phyloP scores from a whole-genome alignment of 345 rosid genomes.

The Alliaria petiolata region DNA sequence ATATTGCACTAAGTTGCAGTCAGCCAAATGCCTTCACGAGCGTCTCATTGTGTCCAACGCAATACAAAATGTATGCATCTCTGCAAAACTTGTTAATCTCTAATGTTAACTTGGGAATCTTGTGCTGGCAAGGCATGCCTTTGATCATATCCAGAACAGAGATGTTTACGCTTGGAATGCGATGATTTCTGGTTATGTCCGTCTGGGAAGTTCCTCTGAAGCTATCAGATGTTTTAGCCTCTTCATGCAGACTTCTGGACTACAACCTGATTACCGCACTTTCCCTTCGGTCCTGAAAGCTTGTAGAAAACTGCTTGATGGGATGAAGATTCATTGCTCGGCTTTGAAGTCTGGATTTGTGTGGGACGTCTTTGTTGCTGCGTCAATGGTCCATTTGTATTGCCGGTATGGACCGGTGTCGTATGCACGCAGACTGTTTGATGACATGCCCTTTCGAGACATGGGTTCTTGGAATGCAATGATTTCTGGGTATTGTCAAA shows the following conservation, averaged over 20 bases:
- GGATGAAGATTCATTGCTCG: slow-evolving; percentile 48
- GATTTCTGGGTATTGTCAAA: slow-evolving; percentile 59
- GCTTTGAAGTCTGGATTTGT: slow-evolving; percentile 51
- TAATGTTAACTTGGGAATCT: slow-evolving; percentile 43
- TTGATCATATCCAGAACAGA: slow-evolving; percentile 34
- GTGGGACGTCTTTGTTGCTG: slow-evolving; percentile 56
- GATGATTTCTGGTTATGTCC: slow-evolving; percentile 53
- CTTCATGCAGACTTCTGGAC: slow-evolving; percentile 42
- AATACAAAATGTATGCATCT: slow-evolving; percentile 18
- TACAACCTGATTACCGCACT: slow-evolving; percentile 58
- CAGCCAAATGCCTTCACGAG: slow-evolving; percentile 41
- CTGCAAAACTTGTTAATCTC: slow-evolving; percentile 43
- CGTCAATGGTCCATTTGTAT: slow-evolving; percentile 59
- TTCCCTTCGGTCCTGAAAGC: slow-evolving; percentile 58
- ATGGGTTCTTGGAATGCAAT: slow-evolving; percentile 63
- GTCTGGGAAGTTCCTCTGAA: slow-evolving; percentile 30
- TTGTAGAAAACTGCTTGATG: slow-evolving; percentile 42
- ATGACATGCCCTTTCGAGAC: slow-evolving; percentile 51
- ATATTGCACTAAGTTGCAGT: slow-evolving; percentile 35
- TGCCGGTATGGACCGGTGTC: slow-evolving; percentile 38
- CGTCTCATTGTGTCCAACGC: slow-evolving; percentile 41
- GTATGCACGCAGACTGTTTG: slow-evolving; percentile 41
- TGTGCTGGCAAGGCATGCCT: slow-evolving; percentile 26
- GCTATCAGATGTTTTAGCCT: slow-evolving; percentile 44
- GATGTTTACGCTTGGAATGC: slow-evolving; percentile 57